These are phyloP conservation scores for Phoenix roebelenii DNA, from an alignment of 176 grass and related monocot genomes.

Conservation along the genomic window DNA sequence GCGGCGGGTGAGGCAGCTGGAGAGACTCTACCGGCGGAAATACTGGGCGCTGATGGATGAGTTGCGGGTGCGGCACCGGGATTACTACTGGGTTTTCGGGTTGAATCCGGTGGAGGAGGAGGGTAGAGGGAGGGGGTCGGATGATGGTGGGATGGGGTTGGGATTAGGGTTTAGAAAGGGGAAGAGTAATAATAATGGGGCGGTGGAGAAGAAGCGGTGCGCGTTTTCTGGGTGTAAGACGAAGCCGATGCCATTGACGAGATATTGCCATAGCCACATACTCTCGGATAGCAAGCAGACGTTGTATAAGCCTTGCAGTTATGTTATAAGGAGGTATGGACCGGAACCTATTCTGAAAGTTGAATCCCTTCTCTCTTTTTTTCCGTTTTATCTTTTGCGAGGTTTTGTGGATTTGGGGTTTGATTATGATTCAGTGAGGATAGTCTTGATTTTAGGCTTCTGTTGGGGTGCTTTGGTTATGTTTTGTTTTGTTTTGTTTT, in stretches of 20 bases:
- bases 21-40: constrained; percentile 11
- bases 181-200: not conserved
- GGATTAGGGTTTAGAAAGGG: not conserved
- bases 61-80: constrained; percentile 32
- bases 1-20: constrained; percentile 16
- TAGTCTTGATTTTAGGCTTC: not conserved
- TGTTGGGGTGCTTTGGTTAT: not conserved
- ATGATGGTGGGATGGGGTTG: not conserved
- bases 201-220: constrained; percentile 56
- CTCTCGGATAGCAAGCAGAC: constrained; percentile 55
- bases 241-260: constrained; percentile 75
- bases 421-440: constrained; percentile 1
- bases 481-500: not conserved
- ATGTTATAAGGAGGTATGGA: constrained; percentile 45
- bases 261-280: constrained; percentile 75
- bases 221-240: constrained; percentile 72
- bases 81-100: constrained; percentile 41
- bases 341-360: no score
- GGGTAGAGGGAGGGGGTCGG: constrained; percentile 2
- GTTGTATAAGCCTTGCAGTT: constrained; percentile 77
- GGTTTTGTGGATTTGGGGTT: not conserved
- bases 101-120: constrained; percentile 27
- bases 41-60: constrained; percentile 38
- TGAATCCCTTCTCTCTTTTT: no score
- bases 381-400: not conserved